These are phyloP conservation scores for Cutaneotrichosporon cutaneum DNA, from an alignment of 1,284 basidiomycete genomes.

Conservation along the genomic window DNA sequence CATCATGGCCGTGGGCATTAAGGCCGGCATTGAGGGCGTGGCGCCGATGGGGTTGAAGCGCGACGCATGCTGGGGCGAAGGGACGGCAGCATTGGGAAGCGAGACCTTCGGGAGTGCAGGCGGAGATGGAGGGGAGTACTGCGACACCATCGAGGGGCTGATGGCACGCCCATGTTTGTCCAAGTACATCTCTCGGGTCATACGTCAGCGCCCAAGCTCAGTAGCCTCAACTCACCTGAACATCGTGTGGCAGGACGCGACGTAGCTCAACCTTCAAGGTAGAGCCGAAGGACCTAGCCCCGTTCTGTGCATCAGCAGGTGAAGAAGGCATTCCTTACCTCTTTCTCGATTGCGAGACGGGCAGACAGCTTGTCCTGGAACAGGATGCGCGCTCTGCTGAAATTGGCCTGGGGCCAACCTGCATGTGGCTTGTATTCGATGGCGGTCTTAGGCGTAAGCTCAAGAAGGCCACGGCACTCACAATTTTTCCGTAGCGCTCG, in stretches of 20 bases:
- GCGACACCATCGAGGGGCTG: slow-evolving; percentile 35
- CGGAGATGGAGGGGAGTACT: slow-evolving; percentile 24
- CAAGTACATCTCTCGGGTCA: slow-evolving; percentile 32
- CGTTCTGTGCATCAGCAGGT: slow-evolving; percentile 23
- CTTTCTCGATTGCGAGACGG: slow-evolving; percentile 28
- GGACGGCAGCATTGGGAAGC: neutral
- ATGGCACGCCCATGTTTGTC: slow-evolving; percentile 32
- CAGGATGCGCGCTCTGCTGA: slow-evolving; percentile 35
- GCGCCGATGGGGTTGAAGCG: neutral
- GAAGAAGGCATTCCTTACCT: slow-evolving; percentile 27
- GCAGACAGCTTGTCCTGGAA: slow-evolving; percentile 31
- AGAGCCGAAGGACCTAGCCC: slow-evolving; percentile 33
- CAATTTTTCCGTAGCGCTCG: slow-evolving; percentile 39
- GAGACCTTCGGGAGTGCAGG: neutral
- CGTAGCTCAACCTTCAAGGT: slow-evolving; percentile 33
- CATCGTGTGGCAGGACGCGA: slow-evolving; percentile 34
- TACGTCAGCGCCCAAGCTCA: neutral
- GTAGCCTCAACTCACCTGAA: slow-evolving; percentile 28
- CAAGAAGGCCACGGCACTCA: slow-evolving; percentile 16
- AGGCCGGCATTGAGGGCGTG: neutral
- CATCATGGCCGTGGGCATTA: neutral
- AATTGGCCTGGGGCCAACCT: slow-evolving; percentile 9
- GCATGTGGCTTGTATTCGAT: slow-evolving; percentile 35
- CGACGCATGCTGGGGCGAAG: neutral
- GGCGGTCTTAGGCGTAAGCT: slow-evolving; percentile 17